Conservation (phyloP, 2,329 filamentous ascomycete genomes). For the Pyrenophora teres region DNA sequence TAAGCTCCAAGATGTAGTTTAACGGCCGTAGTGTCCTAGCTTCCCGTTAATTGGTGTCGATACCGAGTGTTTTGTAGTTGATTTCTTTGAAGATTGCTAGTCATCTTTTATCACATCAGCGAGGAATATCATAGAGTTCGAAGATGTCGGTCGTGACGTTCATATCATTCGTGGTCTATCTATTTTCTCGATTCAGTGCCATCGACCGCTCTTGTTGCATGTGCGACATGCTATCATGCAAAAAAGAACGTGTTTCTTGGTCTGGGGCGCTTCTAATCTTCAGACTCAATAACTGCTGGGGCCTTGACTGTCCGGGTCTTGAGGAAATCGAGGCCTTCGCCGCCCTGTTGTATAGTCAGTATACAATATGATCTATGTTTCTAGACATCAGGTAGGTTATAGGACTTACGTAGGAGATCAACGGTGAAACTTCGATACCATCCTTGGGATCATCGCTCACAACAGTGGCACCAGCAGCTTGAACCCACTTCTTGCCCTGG, state of each 20-base stretch:
- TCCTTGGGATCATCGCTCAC: constrained; percentile 59
- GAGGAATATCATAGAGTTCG: too few relatives aligned
- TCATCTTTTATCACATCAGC: too few relatives aligned
- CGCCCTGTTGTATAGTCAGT: constrained; percentile 52
- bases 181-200: neutral
- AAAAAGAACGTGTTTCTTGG: constrained; percentile 3
- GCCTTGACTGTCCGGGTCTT: constrained; percentile 64
- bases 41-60: too few relatives aligned
- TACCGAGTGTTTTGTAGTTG: too few relatives aligned
- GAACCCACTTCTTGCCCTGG: constrained; percentile 85
- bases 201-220: neutral
- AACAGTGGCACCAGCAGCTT: constrained; percentile 77
- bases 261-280: constrained; percentile 45
- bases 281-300: constrained; percentile 67
- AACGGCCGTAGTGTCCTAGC: too few relatives aligned
- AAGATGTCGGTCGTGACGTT: neutral
- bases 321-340: constrained; percentile 67
- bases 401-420: constrained; percentile 89
- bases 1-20: too few relatives aligned
- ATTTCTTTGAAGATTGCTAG: too few relatives aligned
- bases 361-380: neutral
- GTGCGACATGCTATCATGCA: neutral
- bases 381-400: too few relatives aligned
- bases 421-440: constrained; percentile 87
- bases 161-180: constrained; percentile 17